Evolutionary conservation across 108 stramenopile genomes (phyloP).

Genomic region (Pseudonitzschia multiseries): DNA sequence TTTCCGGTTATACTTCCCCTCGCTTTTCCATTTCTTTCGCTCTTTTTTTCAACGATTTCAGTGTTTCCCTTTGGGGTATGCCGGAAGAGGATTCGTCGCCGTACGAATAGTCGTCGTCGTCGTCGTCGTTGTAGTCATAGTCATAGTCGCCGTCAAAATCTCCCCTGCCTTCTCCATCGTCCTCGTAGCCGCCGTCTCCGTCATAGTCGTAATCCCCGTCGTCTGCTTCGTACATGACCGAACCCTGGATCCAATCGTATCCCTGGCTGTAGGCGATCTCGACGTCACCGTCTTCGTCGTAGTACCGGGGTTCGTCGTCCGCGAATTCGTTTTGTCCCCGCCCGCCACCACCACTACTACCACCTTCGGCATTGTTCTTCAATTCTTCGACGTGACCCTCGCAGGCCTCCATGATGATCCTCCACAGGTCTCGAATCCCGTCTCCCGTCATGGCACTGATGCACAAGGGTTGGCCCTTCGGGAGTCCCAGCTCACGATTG

Average conservation of each 20-base stretch:
- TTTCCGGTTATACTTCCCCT: slow-evolving; percentile 42
- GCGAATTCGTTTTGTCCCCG: slow-evolving; percentile 6
- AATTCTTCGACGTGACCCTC: slow-evolving; percentile 68
- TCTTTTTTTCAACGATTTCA: slow-evolving; percentile 54
- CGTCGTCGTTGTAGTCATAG: slow-evolving; percentile 15
- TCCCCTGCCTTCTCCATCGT: slow-evolving; percentile 14
- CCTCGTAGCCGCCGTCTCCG: slow-evolving; percentile 13
- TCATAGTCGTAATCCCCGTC: slow-evolving; percentile 24
- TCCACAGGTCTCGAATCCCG: slow-evolving; percentile 76
- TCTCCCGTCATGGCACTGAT: slow-evolving; percentile 75
- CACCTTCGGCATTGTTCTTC: slow-evolving; percentile 45
- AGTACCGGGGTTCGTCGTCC: slow-evolving; percentile 21
- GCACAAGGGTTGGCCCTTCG: slow-evolving; percentile 75
- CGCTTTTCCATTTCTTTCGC: slow-evolving; percentile 64
- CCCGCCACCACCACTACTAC: slow-evolving; percentile 38
- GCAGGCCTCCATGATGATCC: slow-evolving; percentile 80
- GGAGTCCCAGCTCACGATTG: slow-evolving; percentile 65
- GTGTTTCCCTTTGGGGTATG: slow-evolving; percentile 40
- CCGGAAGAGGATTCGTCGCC: background rate
- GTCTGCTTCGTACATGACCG: slow-evolving; percentile 39
- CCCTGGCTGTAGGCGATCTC: slow-evolving; percentile 75
- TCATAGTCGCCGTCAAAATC: slow-evolving; percentile 18
- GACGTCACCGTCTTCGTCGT: slow-evolving; percentile 49
- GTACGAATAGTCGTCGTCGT: slow-evolving; percentile 8
- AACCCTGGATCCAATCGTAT: slow-evolving; percentile 74